A percentile compares a stretch with the other conserved stretches of the same genome.
phyloP scores from a whole-genome alignment of 345 rosid genomes.

The Mercurialis annua region DNA sequence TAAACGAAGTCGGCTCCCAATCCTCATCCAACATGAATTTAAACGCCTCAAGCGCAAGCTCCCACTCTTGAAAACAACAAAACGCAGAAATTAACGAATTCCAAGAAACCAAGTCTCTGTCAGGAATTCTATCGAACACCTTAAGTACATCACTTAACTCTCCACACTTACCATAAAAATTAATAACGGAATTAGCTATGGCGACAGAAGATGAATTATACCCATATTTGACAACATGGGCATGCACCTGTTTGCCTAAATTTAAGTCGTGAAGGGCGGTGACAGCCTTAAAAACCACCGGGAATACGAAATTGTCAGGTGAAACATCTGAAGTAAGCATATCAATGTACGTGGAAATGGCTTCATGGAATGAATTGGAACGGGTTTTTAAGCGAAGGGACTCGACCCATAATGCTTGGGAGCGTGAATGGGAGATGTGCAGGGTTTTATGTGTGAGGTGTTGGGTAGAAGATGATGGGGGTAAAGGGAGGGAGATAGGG shows the following conservation, averaged over 20 bases:
- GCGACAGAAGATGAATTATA: conserved; percentile 44
- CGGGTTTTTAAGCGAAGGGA: conserved; percentile 55
- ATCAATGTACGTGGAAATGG: conserved; percentile 53
- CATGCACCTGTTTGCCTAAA: conserved; percentile 73
- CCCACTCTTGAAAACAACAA: conserved; percentile 69
- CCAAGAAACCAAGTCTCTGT: conserved; percentile 86
- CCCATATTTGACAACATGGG: conserved; percentile 70
- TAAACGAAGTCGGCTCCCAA: conserved; percentile 74
- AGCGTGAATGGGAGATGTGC: conserved; percentile 20
- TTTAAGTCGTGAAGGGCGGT: conserved; percentile 47
- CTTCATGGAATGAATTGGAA: conserved; percentile 55
- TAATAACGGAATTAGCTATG: conserved; percentile 68
- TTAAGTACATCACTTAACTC: conserved; percentile 42
- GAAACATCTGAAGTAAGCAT: conserved; percentile 49
- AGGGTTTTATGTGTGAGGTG: conserved; percentile 2
- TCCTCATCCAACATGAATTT: conserved; percentile 52
- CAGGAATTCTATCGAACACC: conserved; percentile 76
- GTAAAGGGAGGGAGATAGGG: conserved; percentile 3
- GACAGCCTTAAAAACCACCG: conserved; percentile 67
- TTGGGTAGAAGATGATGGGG: conserved; percentile 11
- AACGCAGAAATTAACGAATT: conserved; percentile 67
- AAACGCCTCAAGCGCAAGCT: conserved; percentile 55
- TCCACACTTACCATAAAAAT: conserved; percentile 68
- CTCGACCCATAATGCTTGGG: conserved; percentile 60
- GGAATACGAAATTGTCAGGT: conserved; percentile 74